Base-by-base conservation (phyloP, 2,329 filamentous ascomycete genomes). In the Neonectria coccinea region DNA sequence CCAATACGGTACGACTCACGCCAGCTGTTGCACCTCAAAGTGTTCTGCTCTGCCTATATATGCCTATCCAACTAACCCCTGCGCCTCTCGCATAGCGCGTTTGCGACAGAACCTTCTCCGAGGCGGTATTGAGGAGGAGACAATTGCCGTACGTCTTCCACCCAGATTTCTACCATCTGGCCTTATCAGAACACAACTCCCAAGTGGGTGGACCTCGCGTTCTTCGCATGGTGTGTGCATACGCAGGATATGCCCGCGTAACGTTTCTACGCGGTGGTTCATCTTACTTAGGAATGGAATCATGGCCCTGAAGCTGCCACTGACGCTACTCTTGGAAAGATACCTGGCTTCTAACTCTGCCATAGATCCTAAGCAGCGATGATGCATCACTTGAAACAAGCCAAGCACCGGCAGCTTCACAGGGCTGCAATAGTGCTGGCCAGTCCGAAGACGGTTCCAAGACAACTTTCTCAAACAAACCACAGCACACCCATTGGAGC, bases 1-100 rank as follows among this genome's bases (percentile, higher is more conserved):
- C 64, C 83, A 89, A 76, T 90, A 88, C 73, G 80, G 88, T 90
- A 83, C 67, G 80, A 48, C 14, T 20, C 5, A 31, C 12, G 16
- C 20, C 22, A 6, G 10, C 11, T 36, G 39, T 4, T 44, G 18
- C 12, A 7, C 8, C 29, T 14, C 27, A 2, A 18, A 20, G 6
- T 20, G 42, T 33, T 25, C 41, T 20, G 16, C 11, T 25, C 25
- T 25, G 3, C 25, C 25, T 25, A 6, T 20, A 10, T 39, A 60
- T 69, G n/a, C 9, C 31, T 33, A 12, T 22, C 20, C 44, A 22
- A 20, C 52, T 44, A 39, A 70, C 27, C 33, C 22, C 9, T 20
- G 31, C 18, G 22, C 12, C 16, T 25, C 7, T 29, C 33, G 11
- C n/a, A 11, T 47, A 76, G 74, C 61, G 36, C 69, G 66, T 31